Conservation (phyloP, 2,329 filamentous ascomycete genomes). For the Sclerotinia glacialis region DNA sequence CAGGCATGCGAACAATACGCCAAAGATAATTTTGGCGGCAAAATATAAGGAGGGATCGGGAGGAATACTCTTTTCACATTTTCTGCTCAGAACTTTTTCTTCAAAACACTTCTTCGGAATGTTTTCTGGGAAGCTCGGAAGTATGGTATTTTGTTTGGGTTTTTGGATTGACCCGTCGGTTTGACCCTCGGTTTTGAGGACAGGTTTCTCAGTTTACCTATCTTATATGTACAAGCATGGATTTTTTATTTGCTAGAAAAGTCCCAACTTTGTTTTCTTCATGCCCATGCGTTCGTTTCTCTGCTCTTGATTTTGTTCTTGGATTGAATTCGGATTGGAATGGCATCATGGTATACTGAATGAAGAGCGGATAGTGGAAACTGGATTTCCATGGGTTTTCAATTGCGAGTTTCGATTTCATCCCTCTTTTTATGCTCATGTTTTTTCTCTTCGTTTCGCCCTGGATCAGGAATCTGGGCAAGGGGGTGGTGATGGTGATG, state of each 20-base stretch:
- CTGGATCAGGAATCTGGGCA: no score
- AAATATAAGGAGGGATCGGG: conserved; percentile 27
- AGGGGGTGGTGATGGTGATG: no score
- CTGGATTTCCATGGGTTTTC: no score
- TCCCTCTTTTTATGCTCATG: no score
- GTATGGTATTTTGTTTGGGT: not conserved
- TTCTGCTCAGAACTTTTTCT: not conserved
- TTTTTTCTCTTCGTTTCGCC: no score
- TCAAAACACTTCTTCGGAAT: not conserved
- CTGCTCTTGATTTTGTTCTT: not conserved
- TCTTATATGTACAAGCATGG: conserved; percentile 10
- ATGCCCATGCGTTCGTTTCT: not conserved
- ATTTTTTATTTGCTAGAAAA: not conserved
- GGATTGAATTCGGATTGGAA: not conserved
- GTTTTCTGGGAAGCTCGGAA: not conserved
- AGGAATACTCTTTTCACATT: not conserved
- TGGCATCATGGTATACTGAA: no score
- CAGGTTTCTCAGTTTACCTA: not conserved
- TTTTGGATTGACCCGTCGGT: not conserved
- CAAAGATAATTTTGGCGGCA: conserved; percentile 75
- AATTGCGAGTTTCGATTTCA: no score
- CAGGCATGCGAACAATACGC: conserved; percentile 89
- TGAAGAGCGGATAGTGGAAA: no score
- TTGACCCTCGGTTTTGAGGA: not conserved
- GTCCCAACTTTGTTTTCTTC: not conserved